A percentile compares a stretch with the other conserved stretches of the same genome.
Conservation (phyloP, 371 early-diverging fungal species). For the Smittium culicis region DNA sequence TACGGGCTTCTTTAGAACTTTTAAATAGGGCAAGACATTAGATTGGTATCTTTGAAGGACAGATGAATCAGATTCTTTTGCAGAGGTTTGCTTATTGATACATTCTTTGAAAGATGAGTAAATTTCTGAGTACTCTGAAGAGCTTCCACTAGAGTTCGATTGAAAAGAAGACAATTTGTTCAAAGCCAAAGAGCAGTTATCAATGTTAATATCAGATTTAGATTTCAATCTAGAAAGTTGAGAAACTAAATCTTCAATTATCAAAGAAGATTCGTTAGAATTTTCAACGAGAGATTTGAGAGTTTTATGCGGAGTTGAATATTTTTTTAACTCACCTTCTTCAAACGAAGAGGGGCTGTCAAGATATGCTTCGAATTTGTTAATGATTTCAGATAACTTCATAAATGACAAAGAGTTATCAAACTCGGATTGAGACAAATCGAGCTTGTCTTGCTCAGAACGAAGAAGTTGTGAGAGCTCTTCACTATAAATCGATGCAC, state of each 20-base stretch:
- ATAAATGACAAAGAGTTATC: conserved; percentile 69
- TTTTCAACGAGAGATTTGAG: conserved; percentile 46
- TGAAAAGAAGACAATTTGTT: not conserved
- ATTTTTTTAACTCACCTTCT: conserved; percentile 33
- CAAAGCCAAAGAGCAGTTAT: not conserved
- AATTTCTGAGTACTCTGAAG: conserved; percentile 5
- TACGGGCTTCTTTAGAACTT: not conserved
- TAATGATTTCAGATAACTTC: conserved; percentile 62
- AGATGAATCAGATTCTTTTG: not conserved
- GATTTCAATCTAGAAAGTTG: conserved; percentile 41
- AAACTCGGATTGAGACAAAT: conserved; percentile 72
- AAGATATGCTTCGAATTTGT: conserved; percentile 42
- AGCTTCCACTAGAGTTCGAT: not conserved
- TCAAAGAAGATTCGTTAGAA: conserved; percentile 35
- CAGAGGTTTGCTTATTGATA: conserved; percentile 40
- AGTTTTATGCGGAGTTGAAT: conserved; percentile 43
- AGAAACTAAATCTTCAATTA: conserved; percentile 20
- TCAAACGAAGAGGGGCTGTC: conserved; percentile 10
- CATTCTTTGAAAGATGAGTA: conserved; percentile 58
- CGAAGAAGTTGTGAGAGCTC: conserved; percentile 86
- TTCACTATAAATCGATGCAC: conserved; percentile 81
- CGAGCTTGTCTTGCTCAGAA: conserved; percentile 53
- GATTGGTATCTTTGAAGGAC: not conserved
- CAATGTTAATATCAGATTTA: conserved; percentile 39
- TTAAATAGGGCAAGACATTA: not conserved